phyloP scores from a whole-genome alignment of 176 grass and related monocot species.

The Phoenix dactylifera region DNA sequence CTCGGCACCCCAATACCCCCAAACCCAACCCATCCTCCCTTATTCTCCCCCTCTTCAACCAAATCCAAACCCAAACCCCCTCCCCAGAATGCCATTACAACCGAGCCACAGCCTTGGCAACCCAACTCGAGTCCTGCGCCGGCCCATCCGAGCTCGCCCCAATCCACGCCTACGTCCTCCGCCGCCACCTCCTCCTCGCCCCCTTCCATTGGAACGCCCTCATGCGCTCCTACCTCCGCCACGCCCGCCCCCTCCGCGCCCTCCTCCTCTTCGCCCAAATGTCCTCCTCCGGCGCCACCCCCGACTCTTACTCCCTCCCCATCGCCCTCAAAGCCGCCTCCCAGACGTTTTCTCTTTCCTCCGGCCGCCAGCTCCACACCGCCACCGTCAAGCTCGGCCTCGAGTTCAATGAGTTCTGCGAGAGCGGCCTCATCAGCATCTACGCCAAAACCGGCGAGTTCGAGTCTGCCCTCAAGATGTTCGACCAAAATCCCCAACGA shows the following conservation, averaged over 20 bases:
- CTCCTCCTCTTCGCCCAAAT: slow-evolving; percentile 19
- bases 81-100: background rate
- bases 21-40: too few species aligned
- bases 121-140: slow-evolving; percentile 18
- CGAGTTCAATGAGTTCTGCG: slow-evolving; percentile 23
- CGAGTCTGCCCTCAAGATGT: slow-evolving; percentile 20
- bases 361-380: slow-evolving; percentile 29
- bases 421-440: slow-evolving; percentile 34
- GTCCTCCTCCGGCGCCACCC: slow-evolving; percentile 4
- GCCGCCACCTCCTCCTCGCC: slow-evolving; percentile 20
- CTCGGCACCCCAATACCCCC: too few species aligned
- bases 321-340: slow-evolving; percentile 35
- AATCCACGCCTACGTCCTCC: slow-evolving; percentile 29
- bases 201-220: slow-evolving; percentile 40
- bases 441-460: slow-evolving; percentile 21
- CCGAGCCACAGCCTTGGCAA: slow-evolving; percentile 7
- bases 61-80: too few species aligned
- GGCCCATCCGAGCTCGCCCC: slow-evolving; percentile 2
- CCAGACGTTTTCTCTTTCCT: background rate
- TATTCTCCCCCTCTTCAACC: too few species aligned
- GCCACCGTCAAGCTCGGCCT: slow-evolving; percentile 26
- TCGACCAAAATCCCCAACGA: slow-evolving; percentile 28
- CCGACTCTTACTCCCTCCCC: slow-evolving; percentile 32
- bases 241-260: slow-evolving; percentile 1
- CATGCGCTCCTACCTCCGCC: slow-evolving; percentile 32